Evolutionary conservation across 2,329 filamentous ascomycete species (phyloP).

Genomic region (Sarocladium brachiariae): DNA sequence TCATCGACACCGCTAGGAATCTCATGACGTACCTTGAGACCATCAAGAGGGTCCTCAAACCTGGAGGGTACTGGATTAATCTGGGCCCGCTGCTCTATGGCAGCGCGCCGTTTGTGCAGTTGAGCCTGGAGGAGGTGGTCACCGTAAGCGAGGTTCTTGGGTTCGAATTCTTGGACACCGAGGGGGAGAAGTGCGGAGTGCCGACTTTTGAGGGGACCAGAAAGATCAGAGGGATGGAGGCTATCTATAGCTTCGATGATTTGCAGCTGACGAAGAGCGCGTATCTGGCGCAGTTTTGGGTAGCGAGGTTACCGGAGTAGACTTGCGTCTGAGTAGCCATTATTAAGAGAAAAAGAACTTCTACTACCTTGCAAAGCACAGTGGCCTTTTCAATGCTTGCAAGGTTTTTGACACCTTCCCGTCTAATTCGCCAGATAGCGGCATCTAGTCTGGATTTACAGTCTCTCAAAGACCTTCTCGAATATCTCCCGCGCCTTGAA

Average conservation of each 20-base stretch:
- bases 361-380: too few species aligned
- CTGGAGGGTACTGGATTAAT: constrained; percentile 48
- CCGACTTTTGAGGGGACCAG: constrained; percentile 31
- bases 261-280: constrained; percentile 43
- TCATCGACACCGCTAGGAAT: constrained; percentile 55
- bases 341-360: too few species aligned
- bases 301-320: constrained; percentile 26
- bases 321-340: neutral
- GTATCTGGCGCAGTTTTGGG: constrained; percentile 50
- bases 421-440: neutral
- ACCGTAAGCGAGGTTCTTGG: constrained; percentile 40
- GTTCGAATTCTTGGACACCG: constrained; percentile 41
- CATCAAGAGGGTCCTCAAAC: constrained; percentile 38
- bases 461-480: constrained; percentile 68
- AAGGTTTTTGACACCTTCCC: too few species aligned
- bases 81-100: constrained; percentile 50
- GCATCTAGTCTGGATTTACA: constrained; percentile 31
- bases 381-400: too few species aligned
- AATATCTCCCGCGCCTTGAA: constrained; percentile 92
- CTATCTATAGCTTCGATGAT: constrained; percentile 46
- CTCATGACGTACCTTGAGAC: constrained; percentile 48
- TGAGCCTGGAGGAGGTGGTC: constrained; percentile 46
- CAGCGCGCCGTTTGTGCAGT: constrained; percentile 45
- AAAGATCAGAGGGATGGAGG: constrained; percentile 37
- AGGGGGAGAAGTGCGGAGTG: constrained; percentile 30